phyloP scores from a whole-genome alignment of 164 flowering plant species.

The Vitis cinerea region DNA sequence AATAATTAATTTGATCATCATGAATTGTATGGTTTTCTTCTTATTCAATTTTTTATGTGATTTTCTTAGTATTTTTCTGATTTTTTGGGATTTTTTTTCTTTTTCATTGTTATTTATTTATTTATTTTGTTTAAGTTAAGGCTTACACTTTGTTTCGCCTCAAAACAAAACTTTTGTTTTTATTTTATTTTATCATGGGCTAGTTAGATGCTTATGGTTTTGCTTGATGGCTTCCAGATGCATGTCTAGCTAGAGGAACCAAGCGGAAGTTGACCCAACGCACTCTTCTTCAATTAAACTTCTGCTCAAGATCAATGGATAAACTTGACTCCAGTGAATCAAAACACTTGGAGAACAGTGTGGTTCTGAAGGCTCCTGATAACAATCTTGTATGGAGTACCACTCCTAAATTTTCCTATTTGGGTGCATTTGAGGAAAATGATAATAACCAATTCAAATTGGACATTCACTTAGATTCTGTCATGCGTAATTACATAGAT shows the following conservation, averaged over 20 bases:
- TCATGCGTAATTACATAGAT: constrained; percentile 7
- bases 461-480: background rate
- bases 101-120: too few species aligned
- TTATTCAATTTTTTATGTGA: too few species aligned
- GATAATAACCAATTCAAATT: background rate
- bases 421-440: constrained; percentile 21
- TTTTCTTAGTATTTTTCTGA: too few species aligned
- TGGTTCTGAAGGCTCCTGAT: background rate
- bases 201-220: constrained; percentile 12
- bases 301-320: constrained; percentile 34
- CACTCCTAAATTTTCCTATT: background rate
- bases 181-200: background rate
- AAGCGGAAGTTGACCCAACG: constrained; percentile 75
- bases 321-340: constrained; percentile 21
- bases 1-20: too few species aligned
- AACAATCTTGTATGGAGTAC: constrained; percentile 3
- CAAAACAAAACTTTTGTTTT: background rate
- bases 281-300: constrained; percentile 76
- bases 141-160: too few species aligned
- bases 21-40: too few species aligned
- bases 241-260: constrained; percentile 63
- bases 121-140: too few species aligned
- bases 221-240: constrained; percentile 48
- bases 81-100: too few species aligned
- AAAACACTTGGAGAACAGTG: constrained; percentile 8